Conservation (phyloP, 805 yeast genomes). For the Blastobotrys muscicola region DNA sequence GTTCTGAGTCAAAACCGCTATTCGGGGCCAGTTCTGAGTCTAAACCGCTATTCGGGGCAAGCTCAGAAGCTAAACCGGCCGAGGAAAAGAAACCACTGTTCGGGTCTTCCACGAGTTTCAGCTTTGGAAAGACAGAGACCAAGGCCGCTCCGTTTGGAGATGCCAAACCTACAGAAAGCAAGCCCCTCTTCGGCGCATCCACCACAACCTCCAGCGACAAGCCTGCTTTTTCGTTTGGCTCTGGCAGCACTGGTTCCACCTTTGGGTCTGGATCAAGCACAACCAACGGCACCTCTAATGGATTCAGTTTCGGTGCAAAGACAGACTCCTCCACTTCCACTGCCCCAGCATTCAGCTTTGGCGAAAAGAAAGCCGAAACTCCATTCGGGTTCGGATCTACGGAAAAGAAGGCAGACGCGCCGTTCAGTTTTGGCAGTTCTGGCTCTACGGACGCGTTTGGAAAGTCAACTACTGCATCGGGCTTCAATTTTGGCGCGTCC, state of each 20-base stretch:
- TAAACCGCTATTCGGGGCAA: not conserved
- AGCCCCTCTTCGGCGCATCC: slow-evolving; percentile 1
- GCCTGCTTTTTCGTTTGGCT: slow-evolving; percentile 5
- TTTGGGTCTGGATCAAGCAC: not conserved
- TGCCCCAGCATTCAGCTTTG: not conserved
- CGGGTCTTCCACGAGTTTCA: too few relatives aligned
- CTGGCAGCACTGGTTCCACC: not conserved
- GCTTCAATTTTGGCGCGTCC: slow-evolving; percentile 1
- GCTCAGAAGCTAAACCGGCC: not conserved
- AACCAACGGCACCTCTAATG: too few relatives aligned
- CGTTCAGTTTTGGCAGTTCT: not conserved
- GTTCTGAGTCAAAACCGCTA: too few relatives aligned
- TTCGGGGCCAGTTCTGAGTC: too few relatives aligned
- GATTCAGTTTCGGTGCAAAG: not conserved
- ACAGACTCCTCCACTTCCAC: not conserved
- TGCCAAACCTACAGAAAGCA: not conserved
- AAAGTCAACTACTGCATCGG: not conserved
- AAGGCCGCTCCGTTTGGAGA: too few relatives aligned
- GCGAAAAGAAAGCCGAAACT: not conserved
- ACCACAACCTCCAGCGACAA: not conserved
- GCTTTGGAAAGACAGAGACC: too few relatives aligned
- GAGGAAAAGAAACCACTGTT: too few relatives aligned
- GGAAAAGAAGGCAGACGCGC: not conserved
- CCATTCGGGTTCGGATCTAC: not conserved
- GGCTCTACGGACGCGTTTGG: not conserved